A percentile compares a stretch with the other conserved stretches of the same genome.
phyloP scores from a whole-genome alignment of 257 asterid species.

The Salvia hispanica region DNA sequence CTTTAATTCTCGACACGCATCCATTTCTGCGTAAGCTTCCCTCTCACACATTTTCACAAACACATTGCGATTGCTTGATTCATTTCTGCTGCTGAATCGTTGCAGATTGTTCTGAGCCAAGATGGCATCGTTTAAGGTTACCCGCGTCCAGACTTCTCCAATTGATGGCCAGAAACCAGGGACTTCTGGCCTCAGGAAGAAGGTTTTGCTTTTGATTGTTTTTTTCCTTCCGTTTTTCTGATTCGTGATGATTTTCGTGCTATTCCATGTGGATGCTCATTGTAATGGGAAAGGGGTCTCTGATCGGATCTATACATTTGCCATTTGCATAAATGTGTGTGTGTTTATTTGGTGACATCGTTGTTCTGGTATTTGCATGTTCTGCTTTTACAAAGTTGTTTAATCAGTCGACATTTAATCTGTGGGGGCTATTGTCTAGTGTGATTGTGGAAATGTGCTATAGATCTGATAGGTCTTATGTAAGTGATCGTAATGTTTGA shows the following conservation, averaged over 20 bases:
- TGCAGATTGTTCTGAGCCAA: slow-evolving; percentile 21
- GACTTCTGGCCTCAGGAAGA: slow-evolving; percentile 93
- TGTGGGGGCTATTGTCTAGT: not conserved
- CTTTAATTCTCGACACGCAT: slow-evolving; percentile 16
- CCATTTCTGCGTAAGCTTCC: slow-evolving; percentile 36
- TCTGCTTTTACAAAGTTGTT: slow-evolving; percentile 18
- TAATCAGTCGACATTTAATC: not conserved
- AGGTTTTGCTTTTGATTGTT: slow-evolving; percentile 45
- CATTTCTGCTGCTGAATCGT: slow-evolving; percentile 22
- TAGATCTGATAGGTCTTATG: slow-evolving; percentile 36
- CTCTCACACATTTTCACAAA: slow-evolving; percentile 13
- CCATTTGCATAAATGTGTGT: not conserved
- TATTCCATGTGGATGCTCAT: not conserved
- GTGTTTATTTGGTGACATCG: slow-evolving; percentile 2
- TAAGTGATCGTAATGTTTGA: not conserved
- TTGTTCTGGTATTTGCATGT: slow-evolving; percentile 14
- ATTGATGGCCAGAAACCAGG: slow-evolving; percentile 98
- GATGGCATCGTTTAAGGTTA: slow-evolving; percentile 71
- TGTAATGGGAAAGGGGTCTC: not conserved
- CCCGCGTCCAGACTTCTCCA: slow-evolving; percentile 70
- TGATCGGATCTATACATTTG: slow-evolving; percentile 29
- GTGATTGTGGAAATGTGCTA: slow-evolving; percentile 11
- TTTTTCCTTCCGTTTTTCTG: not conserved
- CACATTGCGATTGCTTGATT: slow-evolving; percentile 23
- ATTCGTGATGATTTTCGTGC: slow-evolving; percentile 3